Conservation (phyloP, 345 rosid genomes). For the Erysimum cheiranthoides region DNA sequence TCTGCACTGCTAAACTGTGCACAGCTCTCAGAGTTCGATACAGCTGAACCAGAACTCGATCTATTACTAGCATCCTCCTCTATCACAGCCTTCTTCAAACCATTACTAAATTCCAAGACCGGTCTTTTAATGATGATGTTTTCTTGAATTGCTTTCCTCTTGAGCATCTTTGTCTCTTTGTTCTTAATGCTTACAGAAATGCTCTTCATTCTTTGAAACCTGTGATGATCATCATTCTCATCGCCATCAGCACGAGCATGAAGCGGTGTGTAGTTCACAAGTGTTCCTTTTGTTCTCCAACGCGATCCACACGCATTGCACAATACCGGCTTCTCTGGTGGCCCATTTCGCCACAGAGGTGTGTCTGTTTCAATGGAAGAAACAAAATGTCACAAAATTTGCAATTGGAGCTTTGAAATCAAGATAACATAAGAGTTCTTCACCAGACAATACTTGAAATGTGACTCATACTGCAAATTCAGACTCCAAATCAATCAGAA, state of each 20-base stretch:
- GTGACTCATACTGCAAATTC: slow-evolving; percentile 6
- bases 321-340: slow-evolving; percentile 95
- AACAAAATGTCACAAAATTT: slow-evolving; percentile 29
- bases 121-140: slow-evolving; percentile 50
- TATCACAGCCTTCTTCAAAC: slow-evolving; percentile 54
- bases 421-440: slow-evolving; percentile 15
- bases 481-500: slow-evolving; percentile 19
- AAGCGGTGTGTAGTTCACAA: slow-evolving; percentile 84
- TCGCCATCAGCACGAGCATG: slow-evolving; percentile 73
- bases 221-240: slow-evolving; percentile 60
- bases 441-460: slow-evolving; percentile 15
- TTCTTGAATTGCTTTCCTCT: slow-evolving; percentile 74
- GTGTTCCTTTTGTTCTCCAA: slow-evolving; percentile 90
- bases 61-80: slow-evolving; percentile 92
- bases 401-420: background rate
- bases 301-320: slow-evolving; percentile 99
- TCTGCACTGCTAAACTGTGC: slow-evolving; percentile 83
- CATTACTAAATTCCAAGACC: slow-evolving; percentile 55
- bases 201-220: slow-evolving; percentile 62
- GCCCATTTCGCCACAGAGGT: slow-evolving; percentile 98
- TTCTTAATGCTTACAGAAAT: slow-evolving; percentile 56
- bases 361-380: slow-evolving; percentile 60
- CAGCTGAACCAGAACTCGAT: slow-evolving; percentile 96
- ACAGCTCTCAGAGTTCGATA: slow-evolving; percentile 96
- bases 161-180: slow-evolving; percentile 70